These are phyloP conservation scores for Tephrocybe rancida DNA, from an alignment of 768 basidiomycete species.

Conservation along the genomic window DNA sequence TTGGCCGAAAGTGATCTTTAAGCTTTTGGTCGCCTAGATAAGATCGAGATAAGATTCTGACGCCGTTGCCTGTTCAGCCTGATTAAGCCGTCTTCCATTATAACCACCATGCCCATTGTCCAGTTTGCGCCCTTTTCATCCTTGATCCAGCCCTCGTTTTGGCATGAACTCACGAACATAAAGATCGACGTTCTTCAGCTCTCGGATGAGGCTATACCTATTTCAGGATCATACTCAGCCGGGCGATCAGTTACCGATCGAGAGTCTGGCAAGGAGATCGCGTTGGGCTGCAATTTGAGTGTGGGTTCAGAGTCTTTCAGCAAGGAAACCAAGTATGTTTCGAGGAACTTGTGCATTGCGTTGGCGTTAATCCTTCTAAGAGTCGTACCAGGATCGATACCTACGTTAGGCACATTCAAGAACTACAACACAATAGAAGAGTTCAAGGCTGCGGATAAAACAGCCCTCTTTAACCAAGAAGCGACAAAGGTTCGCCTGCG, in stretches of 20 bases:
- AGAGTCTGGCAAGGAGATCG: conserved; percentile 73
- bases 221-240: conserved; percentile 68
- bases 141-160: conserved; percentile 87
- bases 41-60: no score
- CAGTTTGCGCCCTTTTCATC: conserved; percentile 92
- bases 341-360: neutral
- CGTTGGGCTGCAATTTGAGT: conserved; percentile 67
- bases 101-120: conserved; percentile 56
- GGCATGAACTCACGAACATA: conserved; percentile 85
- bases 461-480: conserved; percentile 75
- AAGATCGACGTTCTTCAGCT: conserved; percentile 92
- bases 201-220: conserved; percentile 66
- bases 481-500: conserved; percentile 59
- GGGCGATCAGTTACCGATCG: conserved; percentile 77
- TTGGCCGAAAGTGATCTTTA: no score
- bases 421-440: conserved; percentile 99
- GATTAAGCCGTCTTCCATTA: neutral
- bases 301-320: conserved; percentile 70
- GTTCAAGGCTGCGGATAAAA: conserved; percentile 89
- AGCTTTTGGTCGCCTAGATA: no score
- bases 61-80: neutral
- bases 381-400: conserved; percentile 47
- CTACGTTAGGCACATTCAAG: conserved; percentile 71
- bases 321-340: conserved; percentile 42
- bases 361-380: conserved; percentile 28